A percentile compares a stretch with the other conserved stretches of the same genome.
phyloP scores from a whole-genome alignment of 148 eudicot genomes.

The Silene conica region DNA sequence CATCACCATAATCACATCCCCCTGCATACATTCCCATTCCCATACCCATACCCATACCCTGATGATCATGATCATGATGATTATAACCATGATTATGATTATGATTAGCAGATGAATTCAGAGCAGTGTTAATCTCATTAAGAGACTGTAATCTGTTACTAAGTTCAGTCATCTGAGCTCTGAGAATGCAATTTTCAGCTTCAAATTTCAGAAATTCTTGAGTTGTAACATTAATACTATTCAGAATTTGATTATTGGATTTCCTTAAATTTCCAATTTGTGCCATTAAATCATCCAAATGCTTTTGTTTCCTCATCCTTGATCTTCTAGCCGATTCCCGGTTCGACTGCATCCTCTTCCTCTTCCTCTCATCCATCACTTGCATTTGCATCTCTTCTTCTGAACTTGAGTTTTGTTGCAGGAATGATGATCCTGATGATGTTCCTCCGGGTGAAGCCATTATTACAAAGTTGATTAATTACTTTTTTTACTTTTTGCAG shows the following conservation, averaged over 20 bases:
- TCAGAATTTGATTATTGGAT: constrained; percentile 38
- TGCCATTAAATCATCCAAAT: constrained; percentile 52
- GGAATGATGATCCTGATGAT: constrained; percentile 42
- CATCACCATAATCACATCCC: constrained; percentile 23
- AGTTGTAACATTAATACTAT: constrained; percentile 33
- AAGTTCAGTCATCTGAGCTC: constrained; percentile 69
- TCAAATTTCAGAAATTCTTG: constrained; percentile 46
- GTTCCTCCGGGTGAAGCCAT: constrained; percentile 64
- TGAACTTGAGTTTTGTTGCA: constrained; percentile 40
- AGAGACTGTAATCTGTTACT: constrained; percentile 51
- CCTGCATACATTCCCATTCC: neutral
- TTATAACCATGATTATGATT: too few relatives aligned
- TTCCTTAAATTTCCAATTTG: constrained; percentile 40
- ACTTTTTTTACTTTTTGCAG: neutral
- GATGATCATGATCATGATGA: too few relatives aligned
- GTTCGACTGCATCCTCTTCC: constrained; percentile 68
- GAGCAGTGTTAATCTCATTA: constrained; percentile 38
- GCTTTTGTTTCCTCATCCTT: constrained; percentile 70
- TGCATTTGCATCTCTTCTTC: constrained; percentile 42
- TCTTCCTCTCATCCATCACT: constrained; percentile 54
- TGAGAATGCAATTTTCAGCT: constrained; percentile 49
- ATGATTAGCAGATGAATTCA: neutral
- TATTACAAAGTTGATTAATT: constrained; percentile 9
- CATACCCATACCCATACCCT: too few relatives aligned
- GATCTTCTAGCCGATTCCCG: constrained; percentile 80